These are phyloP conservation scores for Colletotrichum graminicola DNA, from an alignment of 2,329 filamentous ascomycete species.

Conservation along the genomic window DNA sequence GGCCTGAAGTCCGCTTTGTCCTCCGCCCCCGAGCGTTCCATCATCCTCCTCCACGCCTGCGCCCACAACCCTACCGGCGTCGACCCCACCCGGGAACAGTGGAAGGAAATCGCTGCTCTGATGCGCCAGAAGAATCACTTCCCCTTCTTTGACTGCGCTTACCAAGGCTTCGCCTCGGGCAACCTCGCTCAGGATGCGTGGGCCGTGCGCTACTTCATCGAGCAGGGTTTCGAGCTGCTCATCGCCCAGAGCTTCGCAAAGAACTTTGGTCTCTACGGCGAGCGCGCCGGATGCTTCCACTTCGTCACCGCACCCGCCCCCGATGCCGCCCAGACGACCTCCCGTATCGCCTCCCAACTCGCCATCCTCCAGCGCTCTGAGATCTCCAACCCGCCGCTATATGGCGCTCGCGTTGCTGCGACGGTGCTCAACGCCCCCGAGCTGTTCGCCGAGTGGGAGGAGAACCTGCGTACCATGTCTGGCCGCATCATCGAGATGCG, in stretches of 20 bases:
- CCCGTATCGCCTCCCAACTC: conserved; percentile 85
- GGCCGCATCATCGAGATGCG: conserved; percentile 96
- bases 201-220: conserved; percentile 94
- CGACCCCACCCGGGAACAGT: conserved; percentile 93
- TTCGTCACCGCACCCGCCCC: conserved; percentile 81
- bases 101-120: conserved; percentile 86
- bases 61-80: conserved; percentile 99
- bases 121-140: conserved; percentile 86
- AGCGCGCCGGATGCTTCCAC: conserved; percentile 97
- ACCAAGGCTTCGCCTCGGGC: conserved; percentile 97
- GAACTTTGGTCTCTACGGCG: conserved; percentile 97
- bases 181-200: conserved; percentile 86
- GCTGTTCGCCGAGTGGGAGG: conserved; percentile 93
- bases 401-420: conserved; percentile 90
- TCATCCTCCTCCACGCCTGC: conserved; percentile 94
- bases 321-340: conserved; percentile 72
- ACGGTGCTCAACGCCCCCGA: conserved; percentile 84
- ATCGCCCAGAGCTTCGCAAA: conserved; percentile 97
- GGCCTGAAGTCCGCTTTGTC: conserved; percentile 83
- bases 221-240: conserved; percentile 89
- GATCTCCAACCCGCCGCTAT: conserved; percentile 96
- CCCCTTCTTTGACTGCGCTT: conserved; percentile 98
- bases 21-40: conserved; percentile 80
- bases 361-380: conserved; percentile 96
- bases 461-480: conserved; percentile 92